Base-by-base conservation (phyloP, 768 basidiomycete species). In the Termitomyces sp. region DNA sequence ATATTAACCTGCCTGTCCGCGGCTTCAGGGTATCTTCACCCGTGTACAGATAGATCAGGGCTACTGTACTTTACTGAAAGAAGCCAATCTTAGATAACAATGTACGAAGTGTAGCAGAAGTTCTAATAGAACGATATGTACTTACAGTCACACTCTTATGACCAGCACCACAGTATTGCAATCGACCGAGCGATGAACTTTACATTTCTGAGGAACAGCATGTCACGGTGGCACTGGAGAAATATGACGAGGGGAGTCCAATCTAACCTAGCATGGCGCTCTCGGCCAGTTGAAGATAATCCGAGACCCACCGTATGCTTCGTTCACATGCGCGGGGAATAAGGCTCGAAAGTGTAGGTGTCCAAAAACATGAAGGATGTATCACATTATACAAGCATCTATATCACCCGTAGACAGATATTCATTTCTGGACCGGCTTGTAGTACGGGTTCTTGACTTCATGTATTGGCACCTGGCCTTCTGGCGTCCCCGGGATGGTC, bases 401-500 rank as follows among this genome's bases (percentile, higher is more conserved):
- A 62, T 56, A 37, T 55, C 43, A 46, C 55, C 47, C 43, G 52
- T 3, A 52, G 49, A 50, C 35, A 55, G 19, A 30, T 12, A 41
- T 58, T 68, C 61, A 96, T 76, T 94, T 95, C 79, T 96, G 94
- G 63, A 93, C 77, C 42, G 83, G 74, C 62, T 82, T 87, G 76
- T 83, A 94, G 67, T 96, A 81, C 3, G 95, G 94, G 57, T 76
- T 89, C 71, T 85, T 78, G 67, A 93, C 82, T 69, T 98, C 94
- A 71, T 98, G 94, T 69, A 98, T 85, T 57, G 84, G 94, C 35
- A 81, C 79, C 71, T 90, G 79, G 57, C 89, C 92, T 61, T 79
- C 79, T 57, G 96, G 88, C 43, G 91, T 77, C 8, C 93, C 95
- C 25, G 96, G 96, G 63, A 98, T 94, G 43, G 83, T 85, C 75